Percentiles rank a stretch among this genome's conserved stretches.
Evolutionary conservation across 202 grass and related monocot genomes (phyloP).

Genomic region (Saccharum hybrid): DNA sequence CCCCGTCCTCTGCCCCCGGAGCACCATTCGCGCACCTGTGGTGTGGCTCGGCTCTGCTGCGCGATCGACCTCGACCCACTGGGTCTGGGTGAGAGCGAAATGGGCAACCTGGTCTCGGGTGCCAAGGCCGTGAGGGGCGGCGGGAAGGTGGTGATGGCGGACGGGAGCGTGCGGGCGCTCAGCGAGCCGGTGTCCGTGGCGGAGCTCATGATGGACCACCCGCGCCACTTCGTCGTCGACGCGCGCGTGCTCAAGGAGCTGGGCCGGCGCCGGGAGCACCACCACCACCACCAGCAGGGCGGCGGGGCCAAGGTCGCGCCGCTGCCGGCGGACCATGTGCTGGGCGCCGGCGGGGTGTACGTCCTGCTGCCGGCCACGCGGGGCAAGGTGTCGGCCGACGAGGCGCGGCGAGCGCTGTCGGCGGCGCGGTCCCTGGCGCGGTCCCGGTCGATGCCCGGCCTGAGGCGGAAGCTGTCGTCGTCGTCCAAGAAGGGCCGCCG

Average conservation of each 20-base stretch:
- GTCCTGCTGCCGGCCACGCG: slow-evolving; percentile 70
- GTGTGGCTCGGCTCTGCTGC: background rate
- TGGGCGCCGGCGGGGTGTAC: slow-evolving; percentile 72
- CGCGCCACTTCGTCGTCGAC: slow-evolving; percentile 88
- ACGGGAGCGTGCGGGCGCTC: slow-evolving; percentile 74
- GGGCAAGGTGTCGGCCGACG: slow-evolving; percentile 72
- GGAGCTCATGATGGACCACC: slow-evolving; percentile 96
- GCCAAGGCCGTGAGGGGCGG: slow-evolving; percentile 35
- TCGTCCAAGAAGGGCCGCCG: slow-evolving; percentile 11
- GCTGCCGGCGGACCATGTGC: slow-evolving; percentile 77
- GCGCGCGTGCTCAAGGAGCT: slow-evolving; percentile 50
- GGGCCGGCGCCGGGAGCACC: background rate
- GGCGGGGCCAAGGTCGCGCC: slow-evolving; percentile 56
- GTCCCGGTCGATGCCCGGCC: slow-evolving; percentile 46
- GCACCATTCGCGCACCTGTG: slow-evolving; percentile 4
- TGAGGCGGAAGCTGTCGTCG: slow-evolving; percentile 41
- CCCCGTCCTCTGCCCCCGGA: background rate
- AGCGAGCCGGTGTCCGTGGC: slow-evolving; percentile 81
- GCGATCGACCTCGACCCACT: background rate
- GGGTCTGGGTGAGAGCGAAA: background rate
- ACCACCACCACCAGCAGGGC: too few relatives aligned
- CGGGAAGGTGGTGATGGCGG: slow-evolving; percentile 82
- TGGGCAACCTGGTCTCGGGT: slow-evolving; percentile 71
- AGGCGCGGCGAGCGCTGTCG: slow-evolving; percentile 67
- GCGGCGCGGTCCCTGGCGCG: too few relatives aligned